Base-by-base conservation (phyloP, 1,139 yeast species). In the Scheffersomyces quercinus region DNA sequence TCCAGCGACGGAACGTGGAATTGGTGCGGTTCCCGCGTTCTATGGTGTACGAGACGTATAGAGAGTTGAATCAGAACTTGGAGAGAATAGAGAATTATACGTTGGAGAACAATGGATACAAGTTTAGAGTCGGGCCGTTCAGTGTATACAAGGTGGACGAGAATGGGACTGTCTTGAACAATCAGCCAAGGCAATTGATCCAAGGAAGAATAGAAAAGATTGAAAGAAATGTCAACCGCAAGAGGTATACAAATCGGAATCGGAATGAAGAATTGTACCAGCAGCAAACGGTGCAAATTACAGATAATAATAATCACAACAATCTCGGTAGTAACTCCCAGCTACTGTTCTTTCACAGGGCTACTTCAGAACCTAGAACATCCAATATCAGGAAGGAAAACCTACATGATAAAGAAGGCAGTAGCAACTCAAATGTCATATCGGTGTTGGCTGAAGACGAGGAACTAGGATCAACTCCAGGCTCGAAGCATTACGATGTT, bases 1-100 rank as follows among this genome's bases (percentile, higher is more conserved):
- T 65, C 42, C 75, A 67, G 55, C 52, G 79, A 45, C 52, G 78
- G 35, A 68, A 60, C 38, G 64, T 74, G 24, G 70, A 62, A 12
- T 56, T 71, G 36, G 71, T 65, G 28, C 54, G 51, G 44, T 74
- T 65, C 47, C 76, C 78, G 0, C 42, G 44, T 10, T 43, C 45
- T 11, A 62, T 67, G 73, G 43, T 42, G 24, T 73, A 67, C 44
- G 58, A 59, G 11, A 70, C 75, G 0, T 70, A 60, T 51, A 52
- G 51, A n/a, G 58, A 63, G 42, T 54, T 73, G 39, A 62, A 57
- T 39, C 47, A 49, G 0, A 58, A 52, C 2, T 50, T 74, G 15
- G 65, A 64, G 4, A 48, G 51, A 29, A 46, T 73, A 5, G 77
- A 71, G 15, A 15, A 15, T 16, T 29, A 16, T 20, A 32, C 14